Conservation (phyloP, 768 basidiomycete species). For the Collybia sordida region DNA sequence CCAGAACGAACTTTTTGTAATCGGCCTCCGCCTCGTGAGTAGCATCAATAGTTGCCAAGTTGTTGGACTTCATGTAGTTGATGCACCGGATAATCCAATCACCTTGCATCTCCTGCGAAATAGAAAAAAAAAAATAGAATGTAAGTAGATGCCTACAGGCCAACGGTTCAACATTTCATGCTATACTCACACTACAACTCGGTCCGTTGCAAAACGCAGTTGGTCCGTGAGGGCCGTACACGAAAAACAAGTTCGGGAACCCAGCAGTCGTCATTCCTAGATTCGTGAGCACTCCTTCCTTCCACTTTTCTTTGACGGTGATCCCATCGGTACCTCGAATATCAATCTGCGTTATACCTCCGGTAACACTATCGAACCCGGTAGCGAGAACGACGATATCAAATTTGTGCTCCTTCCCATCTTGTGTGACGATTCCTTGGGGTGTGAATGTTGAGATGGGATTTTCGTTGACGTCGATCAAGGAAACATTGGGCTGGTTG, state of each 20-base stretch:
- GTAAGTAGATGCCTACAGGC: not conserved
- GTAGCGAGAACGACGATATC: slow-evolving; percentile 15
- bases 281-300: slow-evolving; percentile 6
- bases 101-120: slow-evolving; percentile 14
- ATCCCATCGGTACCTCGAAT: slow-evolving; percentile 13
- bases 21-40: slow-evolving; percentile 2
- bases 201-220: slow-evolving; percentile 13
- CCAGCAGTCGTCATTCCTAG: slow-evolving; percentile 9
- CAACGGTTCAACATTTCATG: no score
- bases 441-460: slow-evolving; percentile 7
- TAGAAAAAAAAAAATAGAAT: not conserved
- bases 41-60: not conserved
- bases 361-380: slow-evolving; percentile 12
- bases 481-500: slow-evolving; percentile 10
- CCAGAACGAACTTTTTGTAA: not conserved
- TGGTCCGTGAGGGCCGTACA: slow-evolving; percentile 13
- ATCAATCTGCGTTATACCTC: slow-evolving; percentile 7
- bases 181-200: slow-evolving; percentile 11
- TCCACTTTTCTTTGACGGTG: slow-evolving; percentile 12
- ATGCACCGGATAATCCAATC: slow-evolving; percentile 12
- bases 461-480: slow-evolving; percentile 10
- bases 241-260: slow-evolving; percentile 17
- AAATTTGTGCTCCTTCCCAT: slow-evolving; percentile 9
- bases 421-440: slow-evolving; percentile 7
- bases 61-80: slow-evolving; percentile 7